Percentiles rank a stretch among this genome's conserved stretches.
phyloP scores from a whole-genome alignment of 305 asterid genomes.

The Salvia sclarea region DNA sequence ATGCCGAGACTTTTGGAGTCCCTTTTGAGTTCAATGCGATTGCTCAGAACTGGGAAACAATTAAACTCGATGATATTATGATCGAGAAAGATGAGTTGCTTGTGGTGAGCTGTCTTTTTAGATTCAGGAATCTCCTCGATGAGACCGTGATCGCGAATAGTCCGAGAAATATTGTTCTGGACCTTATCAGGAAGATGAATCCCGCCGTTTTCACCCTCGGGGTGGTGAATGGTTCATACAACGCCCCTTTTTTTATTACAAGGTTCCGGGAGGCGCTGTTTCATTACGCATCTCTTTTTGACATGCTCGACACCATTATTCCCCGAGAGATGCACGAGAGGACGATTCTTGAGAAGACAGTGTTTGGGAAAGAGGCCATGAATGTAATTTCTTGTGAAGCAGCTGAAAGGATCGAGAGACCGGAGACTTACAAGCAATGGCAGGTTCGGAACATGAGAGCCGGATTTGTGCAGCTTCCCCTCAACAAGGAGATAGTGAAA shows the following conservation, averaged over 20 bases:
- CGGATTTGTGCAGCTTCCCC: slow-evolving; percentile 71
- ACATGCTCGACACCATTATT: slow-evolving; percentile 73
- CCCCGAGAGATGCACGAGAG: slow-evolving; percentile 75
- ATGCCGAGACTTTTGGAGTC: slow-evolving; percentile 66
- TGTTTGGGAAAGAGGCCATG: slow-evolving; percentile 76
- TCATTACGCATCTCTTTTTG: slow-evolving; percentile 70
- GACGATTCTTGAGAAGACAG: slow-evolving; percentile 56
- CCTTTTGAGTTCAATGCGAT: slow-evolving; percentile 81
- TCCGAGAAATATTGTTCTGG: slow-evolving; percentile 68
- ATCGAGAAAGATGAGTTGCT: slow-evolving; percentile 61
- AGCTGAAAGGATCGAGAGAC: slow-evolving; percentile 85
- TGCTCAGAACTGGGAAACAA: slow-evolving; percentile 92
- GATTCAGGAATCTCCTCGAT: slow-evolving; percentile 68
- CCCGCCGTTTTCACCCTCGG: slow-evolving; percentile 66
- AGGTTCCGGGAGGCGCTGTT: slow-evolving; percentile 86
- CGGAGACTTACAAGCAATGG: slow-evolving; percentile 95
- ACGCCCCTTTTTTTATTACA: slow-evolving; percentile 79
- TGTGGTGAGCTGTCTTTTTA: slow-evolving; percentile 60
- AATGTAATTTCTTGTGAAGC: slow-evolving; percentile 88
- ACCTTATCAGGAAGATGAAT: slow-evolving; percentile 58
- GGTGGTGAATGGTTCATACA: slow-evolving; percentile 71
- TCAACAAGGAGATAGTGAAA: slow-evolving; percentile 62
- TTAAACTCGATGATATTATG: slow-evolving; percentile 65
- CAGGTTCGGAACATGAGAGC: slow-evolving; percentile 64
- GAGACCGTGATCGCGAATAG: slow-evolving; percentile 79